phyloP scores from a whole-genome alignment of 108 stramenopile species.

The Fragilariopsis cylindrus region DNA sequence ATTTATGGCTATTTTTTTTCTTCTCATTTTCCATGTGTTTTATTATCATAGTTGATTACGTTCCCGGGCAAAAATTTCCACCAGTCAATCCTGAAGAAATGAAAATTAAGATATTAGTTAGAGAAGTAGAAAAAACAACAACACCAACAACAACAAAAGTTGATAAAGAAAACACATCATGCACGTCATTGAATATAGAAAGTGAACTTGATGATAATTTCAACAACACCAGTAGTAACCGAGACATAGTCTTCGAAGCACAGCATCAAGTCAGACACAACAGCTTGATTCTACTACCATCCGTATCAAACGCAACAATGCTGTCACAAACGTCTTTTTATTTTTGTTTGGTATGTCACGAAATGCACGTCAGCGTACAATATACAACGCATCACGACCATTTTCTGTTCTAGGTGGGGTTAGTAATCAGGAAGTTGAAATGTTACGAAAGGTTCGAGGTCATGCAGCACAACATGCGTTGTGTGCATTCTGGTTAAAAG shows the following conservation, averaged over 20 bases:
- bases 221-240: no score
- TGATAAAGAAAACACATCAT: not conserved
- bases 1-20: no score
- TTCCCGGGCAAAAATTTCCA: constrained; percentile 55
- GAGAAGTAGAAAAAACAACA: not conserved
- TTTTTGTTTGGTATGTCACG: constrained; percentile 57
- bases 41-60: constrained; percentile 27
- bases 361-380: constrained; percentile 43
- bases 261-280: no score
- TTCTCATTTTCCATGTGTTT: no score
- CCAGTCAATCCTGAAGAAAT: constrained; percentile 45
- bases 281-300: not conserved
- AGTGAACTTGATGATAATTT: constrained; percentile 3
- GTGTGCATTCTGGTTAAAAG: constrained; percentile 61
- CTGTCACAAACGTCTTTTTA: constrained; percentile 19
- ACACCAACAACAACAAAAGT: not conserved
- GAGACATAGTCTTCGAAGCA: no score
- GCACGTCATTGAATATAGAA: not conserved
- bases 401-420: constrained; percentile 72
- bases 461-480: constrained; percentile 65
- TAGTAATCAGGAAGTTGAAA: constrained; percentile 52
- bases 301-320: not conserved
- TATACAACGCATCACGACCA: constrained; percentile 74
- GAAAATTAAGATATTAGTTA: constrained; percentile 28
- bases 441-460: constrained; percentile 53